Evolutionary conservation across 305 asterid genomes (phyloP), one percentile per base, ranked within the genome.

Genomic region (Solanum hybrid): DNA sequence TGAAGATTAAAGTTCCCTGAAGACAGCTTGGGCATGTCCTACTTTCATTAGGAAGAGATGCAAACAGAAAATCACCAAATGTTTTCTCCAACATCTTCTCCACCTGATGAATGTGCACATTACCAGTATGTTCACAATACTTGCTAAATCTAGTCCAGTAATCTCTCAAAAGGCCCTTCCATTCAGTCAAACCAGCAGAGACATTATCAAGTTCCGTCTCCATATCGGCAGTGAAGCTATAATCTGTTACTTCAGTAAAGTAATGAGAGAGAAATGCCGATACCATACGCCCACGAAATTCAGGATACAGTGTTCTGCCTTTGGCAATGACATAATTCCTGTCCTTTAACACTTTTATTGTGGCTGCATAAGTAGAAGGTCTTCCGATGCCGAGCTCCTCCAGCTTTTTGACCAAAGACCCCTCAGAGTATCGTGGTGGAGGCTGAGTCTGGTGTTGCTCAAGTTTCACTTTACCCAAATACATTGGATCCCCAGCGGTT

Each of bases 361-460:
- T 97, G 91, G 91, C 84, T 80, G 99, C 99, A 90, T 97, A 97
- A 9, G 99, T 96, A 83, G 99, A 97, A 91, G 99, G 99, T 91
- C 99, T 94, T 91, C 99, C 99, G 38, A 97, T 97, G 78, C 99
- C 99, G 90, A 97, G 99, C 93, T 96, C 99, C 94, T 97, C 99
- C 90, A 97, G 92, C 93, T 95, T 97, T 91, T 95, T 96, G 33
- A 97, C 95, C 90, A 97, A 90, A 7, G 95, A 92, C 37, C 97
- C 99, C 93, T 96, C 99, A 8, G 97, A 91, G 93, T 95, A 97
- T 78, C 98, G 96, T 27, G 96, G 89, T 65, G 98, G 98, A 88
- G 96, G 98, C 91, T 93, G 95, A 34, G 99, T 97, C 75, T 93
- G 89, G 91, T 96, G 98, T 91, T 96, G 95, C 89, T 92, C 93